Percentiles rank a stretch among this genome's conserved stretches.
phyloP scores from a whole-genome alignment of 257 asterid species.

The Forsythia viridissima region DNA sequence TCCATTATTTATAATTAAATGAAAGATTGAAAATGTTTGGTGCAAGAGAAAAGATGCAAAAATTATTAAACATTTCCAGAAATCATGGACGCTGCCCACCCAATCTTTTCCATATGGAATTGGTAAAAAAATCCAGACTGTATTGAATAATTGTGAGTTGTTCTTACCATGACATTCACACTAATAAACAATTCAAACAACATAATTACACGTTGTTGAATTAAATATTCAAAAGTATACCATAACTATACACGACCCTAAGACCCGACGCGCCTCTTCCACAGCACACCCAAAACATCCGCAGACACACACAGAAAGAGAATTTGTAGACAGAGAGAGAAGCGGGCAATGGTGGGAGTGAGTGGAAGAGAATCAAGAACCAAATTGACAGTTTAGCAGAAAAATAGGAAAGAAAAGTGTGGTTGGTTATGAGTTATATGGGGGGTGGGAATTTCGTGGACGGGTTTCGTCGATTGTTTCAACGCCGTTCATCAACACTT shows the following conservation, averaged over 20 bases:
- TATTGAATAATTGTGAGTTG: background rate
- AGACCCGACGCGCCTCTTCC: background rate
- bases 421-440: conserved; percentile 43
- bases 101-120: background rate
- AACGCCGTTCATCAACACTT: conserved; percentile 36
- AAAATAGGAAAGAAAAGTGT: conserved; percentile 12
- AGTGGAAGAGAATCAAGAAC: conserved; percentile 43
- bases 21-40: too few relatives aligned
- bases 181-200: background rate
- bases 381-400: conserved; percentile 32
- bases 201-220: background rate
- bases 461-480: conserved; percentile 85
- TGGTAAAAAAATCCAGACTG: background rate
- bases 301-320: background rate
- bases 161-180: background rate
- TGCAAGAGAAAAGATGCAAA: too few relatives aligned
- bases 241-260: background rate
- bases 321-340: conserved; percentile 22
- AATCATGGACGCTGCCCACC: too few relatives aligned
- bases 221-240: background rate
- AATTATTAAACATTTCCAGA: too few relatives aligned
- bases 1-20: too few relatives aligned
- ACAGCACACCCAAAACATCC: background rate
- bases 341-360: conserved; percentile 37
- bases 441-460: conserved; percentile 96